These are phyloP conservation scores for Dactylella cylindrospora DNA, from an alignment of 2,329 filamentous ascomycete genomes.

Conservation along the genomic window DNA sequence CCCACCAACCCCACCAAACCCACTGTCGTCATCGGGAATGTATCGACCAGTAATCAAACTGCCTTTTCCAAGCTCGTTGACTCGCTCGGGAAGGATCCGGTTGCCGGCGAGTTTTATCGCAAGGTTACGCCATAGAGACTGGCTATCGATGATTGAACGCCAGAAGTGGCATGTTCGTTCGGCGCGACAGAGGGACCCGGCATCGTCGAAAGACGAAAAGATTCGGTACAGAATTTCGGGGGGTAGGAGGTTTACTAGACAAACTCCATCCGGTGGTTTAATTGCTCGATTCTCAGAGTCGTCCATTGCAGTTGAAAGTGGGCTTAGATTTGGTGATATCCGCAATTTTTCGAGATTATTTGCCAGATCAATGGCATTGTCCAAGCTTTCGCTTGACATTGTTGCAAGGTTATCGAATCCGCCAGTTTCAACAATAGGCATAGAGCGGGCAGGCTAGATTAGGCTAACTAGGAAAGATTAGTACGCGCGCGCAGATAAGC, in stretches of 20 bases:
- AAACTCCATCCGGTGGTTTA: not conserved
- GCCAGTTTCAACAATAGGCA: not conserved
- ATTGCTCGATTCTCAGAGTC: too few relatives aligned
- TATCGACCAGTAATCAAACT: slow-evolving; percentile 32
- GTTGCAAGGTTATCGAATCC: not conserved
- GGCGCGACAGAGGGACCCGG: slow-evolving; percentile 32
- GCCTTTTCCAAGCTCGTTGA: slow-evolving; percentile 37
- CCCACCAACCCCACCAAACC: not conserved
- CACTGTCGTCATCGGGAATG: not conserved
- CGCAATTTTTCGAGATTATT: too few relatives aligned
- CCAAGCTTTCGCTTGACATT: not conserved
- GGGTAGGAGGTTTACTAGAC: slow-evolving; percentile 21
- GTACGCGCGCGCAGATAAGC: too few relatives aligned
- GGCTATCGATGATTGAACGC: slow-evolving; percentile 29
- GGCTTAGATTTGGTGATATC: not conserved
- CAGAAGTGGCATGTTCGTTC: slow-evolving; percentile 31
- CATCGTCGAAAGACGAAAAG: slow-evolving; percentile 25
- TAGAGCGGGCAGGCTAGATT: not conserved
- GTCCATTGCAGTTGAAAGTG: not conserved
- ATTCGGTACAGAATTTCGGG: slow-evolving; percentile 28
- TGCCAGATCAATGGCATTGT: not conserved
- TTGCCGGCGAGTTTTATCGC: slow-evolving; percentile 19
- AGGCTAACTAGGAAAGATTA: too few relatives aligned
- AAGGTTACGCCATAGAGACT: slow-evolving; percentile 36
- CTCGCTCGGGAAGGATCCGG: slow-evolving; percentile 23